phyloP scores from a whole-genome alignment of 2,329 filamentous ascomycete species.

The Calonectria pauciramosa region DNA sequence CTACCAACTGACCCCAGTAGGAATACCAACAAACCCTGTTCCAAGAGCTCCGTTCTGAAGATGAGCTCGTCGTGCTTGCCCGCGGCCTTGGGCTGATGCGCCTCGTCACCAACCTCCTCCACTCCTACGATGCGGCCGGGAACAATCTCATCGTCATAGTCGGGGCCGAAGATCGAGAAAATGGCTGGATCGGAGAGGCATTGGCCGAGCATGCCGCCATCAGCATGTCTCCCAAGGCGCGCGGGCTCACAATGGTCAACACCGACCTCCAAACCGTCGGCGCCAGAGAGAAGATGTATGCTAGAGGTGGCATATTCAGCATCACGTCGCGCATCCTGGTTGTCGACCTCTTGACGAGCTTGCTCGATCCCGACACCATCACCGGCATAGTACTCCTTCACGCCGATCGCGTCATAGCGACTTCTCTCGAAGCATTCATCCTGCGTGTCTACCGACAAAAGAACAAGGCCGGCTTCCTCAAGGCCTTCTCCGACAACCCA shows the following conservation, averaged over 20 bases:
- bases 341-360: conserved; percentile 88
- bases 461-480: conserved; percentile 94
- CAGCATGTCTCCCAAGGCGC: conserved; percentile 84
- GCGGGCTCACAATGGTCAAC: conserved; percentile 92
- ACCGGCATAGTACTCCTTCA: conserved; percentile 91
- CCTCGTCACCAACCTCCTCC: conserved; percentile 94
- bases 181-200: conserved; percentile 96
- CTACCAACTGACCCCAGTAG: conserved; percentile 54
- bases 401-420: conserved; percentile 87
- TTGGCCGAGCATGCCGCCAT: conserved; percentile 95
- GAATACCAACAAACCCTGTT: conserved; percentile 97
- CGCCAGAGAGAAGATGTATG: conserved; percentile 92
- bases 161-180: conserved; percentile 92
- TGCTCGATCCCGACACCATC: conserved; percentile 86
- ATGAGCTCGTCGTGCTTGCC: conserved; percentile 93
- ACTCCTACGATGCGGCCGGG: conserved; percentile 95
- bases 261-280: conserved; percentile 92
- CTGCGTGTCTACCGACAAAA: conserved; percentile 92
- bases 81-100: conserved; percentile 93
- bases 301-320: conserved; percentile 90
- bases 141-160: conserved; percentile 93
- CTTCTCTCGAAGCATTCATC: conserved; percentile 94
- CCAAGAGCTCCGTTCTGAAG: conserved; percentile 87
- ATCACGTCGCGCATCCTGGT: conserved; percentile 96
- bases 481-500: conserved; percentile 94